A percentile compares a stretch with the other conserved stretches of the same genome.
These are phyloP conservation scores for Ostreobium quekettii DNA, from an alignment of 139 green algal species.

Conservation along the genomic window DNA sequence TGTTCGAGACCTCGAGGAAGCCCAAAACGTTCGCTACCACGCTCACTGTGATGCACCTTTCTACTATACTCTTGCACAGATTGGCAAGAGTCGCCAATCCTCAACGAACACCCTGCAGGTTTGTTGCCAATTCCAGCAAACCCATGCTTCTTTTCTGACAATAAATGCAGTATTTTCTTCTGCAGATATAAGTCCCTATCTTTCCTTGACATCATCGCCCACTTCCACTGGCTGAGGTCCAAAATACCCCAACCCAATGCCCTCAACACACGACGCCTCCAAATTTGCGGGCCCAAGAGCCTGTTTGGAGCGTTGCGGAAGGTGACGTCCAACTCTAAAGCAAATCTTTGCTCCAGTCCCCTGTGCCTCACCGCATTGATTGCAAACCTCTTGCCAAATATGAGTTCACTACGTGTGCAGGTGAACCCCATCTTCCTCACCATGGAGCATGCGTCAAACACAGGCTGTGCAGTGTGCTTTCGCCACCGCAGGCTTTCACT, in stretches of 20 bases:
- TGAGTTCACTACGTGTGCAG: not conserved
- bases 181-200: no score
- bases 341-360: not conserved
- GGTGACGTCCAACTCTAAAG: not conserved
- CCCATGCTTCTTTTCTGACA: no score
- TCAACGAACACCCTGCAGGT: no score
- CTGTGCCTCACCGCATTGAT: not conserved
- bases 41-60: no score
- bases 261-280: not conserved
- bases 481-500: not conserved
- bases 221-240: not conserved
- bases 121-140: no score
- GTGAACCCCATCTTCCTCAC: not conserved
- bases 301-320: not conserved
- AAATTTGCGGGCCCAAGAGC: not conserved
- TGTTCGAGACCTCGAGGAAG: no score
- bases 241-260: not conserved
- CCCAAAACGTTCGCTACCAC: no score
- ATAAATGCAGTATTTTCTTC: no score
- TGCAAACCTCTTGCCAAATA: not conserved
- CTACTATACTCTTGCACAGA: no score
- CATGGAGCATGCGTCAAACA: not conserved
- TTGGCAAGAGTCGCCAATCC: no score
- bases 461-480: not conserved
- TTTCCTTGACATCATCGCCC: not conserved